These are phyloP conservation scores for Solanum virginianum DNA, from an alignment of 257 asterid genomes.

Conservation along the genomic window DNA sequence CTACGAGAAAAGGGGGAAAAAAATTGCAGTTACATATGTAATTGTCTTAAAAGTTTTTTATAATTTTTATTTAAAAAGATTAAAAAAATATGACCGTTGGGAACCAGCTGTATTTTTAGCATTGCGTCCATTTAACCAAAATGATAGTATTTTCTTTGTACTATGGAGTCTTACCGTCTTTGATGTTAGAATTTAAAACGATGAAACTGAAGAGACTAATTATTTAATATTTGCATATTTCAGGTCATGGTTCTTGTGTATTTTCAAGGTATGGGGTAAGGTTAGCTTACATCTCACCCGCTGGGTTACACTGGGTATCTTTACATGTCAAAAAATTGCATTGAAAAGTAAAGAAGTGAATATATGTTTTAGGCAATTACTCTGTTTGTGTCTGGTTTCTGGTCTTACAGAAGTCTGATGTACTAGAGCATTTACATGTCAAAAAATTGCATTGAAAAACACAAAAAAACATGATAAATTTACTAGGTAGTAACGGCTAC, in stretches of 20 bases:
- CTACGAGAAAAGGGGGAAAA: not conserved
- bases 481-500: conserved; percentile 44
- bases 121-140: not conserved
- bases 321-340: too few species aligned
- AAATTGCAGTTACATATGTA: not conserved
- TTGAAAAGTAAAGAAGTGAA: not conserved
- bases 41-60: not conserved
- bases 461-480: conserved; percentile 3
- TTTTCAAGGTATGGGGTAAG: conserved; percentile 42
- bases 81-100: conserved; percentile 47
- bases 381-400: not conserved
- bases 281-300: not conserved
- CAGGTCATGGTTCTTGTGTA: conserved; percentile 83
- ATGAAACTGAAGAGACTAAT: not conserved
- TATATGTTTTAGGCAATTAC: not conserved
- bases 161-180: not conserved
- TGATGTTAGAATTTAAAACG: not conserved
- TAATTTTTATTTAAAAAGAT: not conserved
- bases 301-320: not conserved
- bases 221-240: conserved; percentile 3
- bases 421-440: not conserved
- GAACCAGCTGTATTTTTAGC: conserved; percentile 38
- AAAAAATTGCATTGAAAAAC: not conserved
- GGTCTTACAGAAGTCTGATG: not conserved
- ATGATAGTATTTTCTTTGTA: not conserved